phyloP scores from a whole-genome alignment of 2,329 filamentous ascomycete genomes.

The Scytalidium sp. region DNA sequence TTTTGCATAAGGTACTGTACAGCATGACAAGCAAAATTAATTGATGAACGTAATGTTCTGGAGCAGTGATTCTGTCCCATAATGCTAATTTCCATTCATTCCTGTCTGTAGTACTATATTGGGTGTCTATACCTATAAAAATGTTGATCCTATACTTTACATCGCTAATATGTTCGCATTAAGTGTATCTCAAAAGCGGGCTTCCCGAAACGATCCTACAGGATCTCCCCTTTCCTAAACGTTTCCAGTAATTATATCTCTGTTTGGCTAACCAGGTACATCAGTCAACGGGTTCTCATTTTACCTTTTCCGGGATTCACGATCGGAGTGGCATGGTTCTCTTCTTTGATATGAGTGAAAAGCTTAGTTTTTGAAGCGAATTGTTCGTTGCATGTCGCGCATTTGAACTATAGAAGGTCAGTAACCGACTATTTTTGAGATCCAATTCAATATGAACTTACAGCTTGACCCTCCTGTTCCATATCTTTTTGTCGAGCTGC shows the following conservation, averaged over 20 bases:
- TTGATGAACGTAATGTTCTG: not conserved
- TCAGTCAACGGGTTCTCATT: slow-evolving; percentile 12
- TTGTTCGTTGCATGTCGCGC: slow-evolving; percentile 50
- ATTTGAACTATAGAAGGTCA: slow-evolving; percentile 39
- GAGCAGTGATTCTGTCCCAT: not conserved
- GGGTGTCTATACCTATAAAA: not conserved
- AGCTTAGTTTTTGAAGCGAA: slow-evolving; percentile 62
- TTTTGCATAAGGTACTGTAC: not conserved
- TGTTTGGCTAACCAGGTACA: slow-evolving; percentile 1
- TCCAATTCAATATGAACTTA: slow-evolving; percentile 8
- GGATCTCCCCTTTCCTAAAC: too few relatives aligned
- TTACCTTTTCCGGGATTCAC: slow-evolving; percentile 19
- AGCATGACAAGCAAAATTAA: not conserved
- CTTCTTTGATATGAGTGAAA: slow-evolving; percentile 59
- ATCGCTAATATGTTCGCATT: not conserved
- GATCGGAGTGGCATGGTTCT: slow-evolving; percentile 50
- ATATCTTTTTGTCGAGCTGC: slow-evolving; percentile 32
- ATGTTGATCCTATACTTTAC: not conserved
- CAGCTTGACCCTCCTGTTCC: slow-evolving; percentile 13
- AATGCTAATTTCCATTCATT: not conserved
- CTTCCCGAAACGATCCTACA: too few relatives aligned
- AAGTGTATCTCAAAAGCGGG: too few relatives aligned
- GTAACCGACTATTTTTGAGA: not conserved
- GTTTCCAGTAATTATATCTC: slow-evolving; percentile 1
- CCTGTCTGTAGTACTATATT: not conserved